Evolutionary conservation across 257 asterid genomes (phyloP).

Genomic region (Salvia splendens): DNA sequence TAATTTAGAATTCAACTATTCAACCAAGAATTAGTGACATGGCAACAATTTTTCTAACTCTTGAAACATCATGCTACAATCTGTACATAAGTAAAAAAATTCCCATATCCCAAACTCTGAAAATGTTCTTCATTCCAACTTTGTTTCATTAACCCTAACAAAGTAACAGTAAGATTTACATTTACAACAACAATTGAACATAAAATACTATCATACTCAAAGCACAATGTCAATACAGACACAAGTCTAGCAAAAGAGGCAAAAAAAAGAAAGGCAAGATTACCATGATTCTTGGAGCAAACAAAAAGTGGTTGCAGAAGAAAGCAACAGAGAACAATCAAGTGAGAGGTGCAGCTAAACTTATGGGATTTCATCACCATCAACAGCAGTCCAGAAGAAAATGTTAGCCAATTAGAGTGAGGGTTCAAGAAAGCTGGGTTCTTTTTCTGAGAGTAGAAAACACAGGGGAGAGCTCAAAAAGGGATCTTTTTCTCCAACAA

Average conservation of each 20-base stretch:
- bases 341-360: conserved; percentile 31
- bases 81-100: background rate
- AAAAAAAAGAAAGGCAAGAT: background rate
- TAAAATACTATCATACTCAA: no score
- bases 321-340: conserved; percentile 36
- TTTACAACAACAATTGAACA: background rate
- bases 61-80: background rate
- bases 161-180: background rate
- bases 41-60: background rate
- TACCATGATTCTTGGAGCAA: conserved; percentile 62
- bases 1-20: background rate
- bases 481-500: conserved; percentile 25
- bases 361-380: conserved; percentile 37
- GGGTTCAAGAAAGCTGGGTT: conserved; percentile 32
- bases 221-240: background rate
- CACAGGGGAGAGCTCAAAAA: conserved; percentile 28
- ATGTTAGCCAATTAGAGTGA: conserved; percentile 18
- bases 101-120: background rate
- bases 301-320: conserved; percentile 44
- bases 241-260: conserved; percentile 14
- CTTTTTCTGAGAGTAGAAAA: conserved; percentile 24
- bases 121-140: conserved; percentile 4
- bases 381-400: conserved; percentile 5
- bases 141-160: background rate
- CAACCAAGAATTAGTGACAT: conserved; percentile 10